Conservation (phyloP, 805 yeast genomes). For the Saccharomyces jurei region DNA sequence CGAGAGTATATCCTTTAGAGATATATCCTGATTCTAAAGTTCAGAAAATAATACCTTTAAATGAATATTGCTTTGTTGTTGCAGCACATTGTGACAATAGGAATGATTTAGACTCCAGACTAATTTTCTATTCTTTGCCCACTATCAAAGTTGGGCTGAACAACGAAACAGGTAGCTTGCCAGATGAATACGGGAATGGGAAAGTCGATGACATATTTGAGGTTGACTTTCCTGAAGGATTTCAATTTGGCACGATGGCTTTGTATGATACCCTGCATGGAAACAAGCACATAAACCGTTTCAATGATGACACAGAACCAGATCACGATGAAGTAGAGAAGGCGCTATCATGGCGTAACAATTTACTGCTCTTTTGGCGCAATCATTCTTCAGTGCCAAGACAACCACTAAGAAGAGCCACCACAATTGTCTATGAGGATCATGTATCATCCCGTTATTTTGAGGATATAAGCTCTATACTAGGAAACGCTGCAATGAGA, state of each 20-base stretch:
- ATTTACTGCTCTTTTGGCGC: not conserved
- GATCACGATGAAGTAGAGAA: not conserved
- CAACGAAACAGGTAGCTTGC: not conserved
- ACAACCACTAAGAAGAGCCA: not conserved
- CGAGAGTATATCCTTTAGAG: not conserved
- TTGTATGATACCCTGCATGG: not conserved
- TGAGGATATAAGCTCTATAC: not conserved
- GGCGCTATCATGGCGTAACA: not conserved
- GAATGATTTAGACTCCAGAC: slow-evolving; percentile 5
- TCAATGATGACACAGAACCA: not conserved
- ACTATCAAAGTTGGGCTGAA: not conserved
- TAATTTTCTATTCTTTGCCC: slow-evolving; percentile 4
- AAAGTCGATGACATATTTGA: not conserved
- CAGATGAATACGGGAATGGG: not conserved
- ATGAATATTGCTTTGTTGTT: slow-evolving; percentile 7
- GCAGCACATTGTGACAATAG: slow-evolving; percentile 6
- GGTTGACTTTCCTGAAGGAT: not conserved
- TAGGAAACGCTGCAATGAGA: not conserved
- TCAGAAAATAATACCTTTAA: slow-evolving; percentile 4
- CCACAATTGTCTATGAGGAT: not conserved
- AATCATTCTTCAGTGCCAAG: not conserved
- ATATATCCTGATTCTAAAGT: slow-evolving; percentile 4
- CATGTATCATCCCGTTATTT: not conserved
- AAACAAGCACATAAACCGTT: not conserved
- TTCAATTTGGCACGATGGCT: not conserved